phyloP scores from a whole-genome alignment of 2,329 filamentous ascomycete species.

The Aspergillus pseudotamarii region DNA sequence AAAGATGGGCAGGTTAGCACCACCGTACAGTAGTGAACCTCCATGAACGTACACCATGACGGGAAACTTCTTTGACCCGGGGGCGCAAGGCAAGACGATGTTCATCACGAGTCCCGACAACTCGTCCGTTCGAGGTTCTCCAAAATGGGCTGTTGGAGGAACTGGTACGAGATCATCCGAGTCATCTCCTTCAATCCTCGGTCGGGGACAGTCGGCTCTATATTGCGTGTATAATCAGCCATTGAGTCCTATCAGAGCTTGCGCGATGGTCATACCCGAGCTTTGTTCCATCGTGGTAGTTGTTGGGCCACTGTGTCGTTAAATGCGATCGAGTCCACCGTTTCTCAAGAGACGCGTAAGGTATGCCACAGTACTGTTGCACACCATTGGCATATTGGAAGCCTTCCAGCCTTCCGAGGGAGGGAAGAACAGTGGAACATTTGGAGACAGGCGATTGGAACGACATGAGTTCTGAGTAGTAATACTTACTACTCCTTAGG shows the following conservation, averaged over 20 bases:
- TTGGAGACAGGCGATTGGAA: conserved; percentile 21
- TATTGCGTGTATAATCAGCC: neutral
- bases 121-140: conserved; percentile 20
- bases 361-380: conserved; percentile 30
- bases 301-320: conserved; percentile 19
- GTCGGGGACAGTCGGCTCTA: conserved; percentile 26
- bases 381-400: conserved; percentile 25
- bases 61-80: conserved; percentile 14
- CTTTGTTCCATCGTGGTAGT: conserved; percentile 27
- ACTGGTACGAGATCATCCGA: conserved; percentile 27
- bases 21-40: conserved; percentile 30
- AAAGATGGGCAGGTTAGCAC: conserved; percentile 29
- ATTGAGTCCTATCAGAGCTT: neutral
- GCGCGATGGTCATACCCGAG: conserved; percentile 18
- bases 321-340: conserved; percentile 27
- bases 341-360: conserved; percentile 26
- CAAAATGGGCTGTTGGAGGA: conserved; percentile 22
- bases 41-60: conserved; percentile 32
- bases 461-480: conserved; percentile 14
- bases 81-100: conserved; percentile 23
- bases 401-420: conserved; percentile 25
- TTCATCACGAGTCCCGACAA: conserved; percentile 29
- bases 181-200: conserved; percentile 24
- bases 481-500: no score
- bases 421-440: conserved; percentile 20